A percentile compares a stretch with the other conserved stretches of the same genome.
These are phyloP conservation scores for Mortierella hygrophila DNA, from an alignment of 192 early-diverging fungal genomes.

Conservation along the genomic window DNA sequence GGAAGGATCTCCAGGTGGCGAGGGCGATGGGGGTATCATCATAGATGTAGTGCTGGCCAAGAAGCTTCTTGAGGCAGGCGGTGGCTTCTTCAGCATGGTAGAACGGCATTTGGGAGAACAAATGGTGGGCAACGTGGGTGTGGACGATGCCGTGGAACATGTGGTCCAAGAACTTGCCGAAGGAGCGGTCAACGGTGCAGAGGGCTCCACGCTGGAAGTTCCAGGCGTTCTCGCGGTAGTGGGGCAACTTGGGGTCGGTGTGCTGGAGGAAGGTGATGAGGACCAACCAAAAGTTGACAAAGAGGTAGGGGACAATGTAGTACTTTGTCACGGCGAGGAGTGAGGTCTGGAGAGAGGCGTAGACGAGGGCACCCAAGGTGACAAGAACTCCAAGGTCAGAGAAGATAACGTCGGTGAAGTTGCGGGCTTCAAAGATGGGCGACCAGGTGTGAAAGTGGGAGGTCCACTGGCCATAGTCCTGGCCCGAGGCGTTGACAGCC, in stretches of 20 bases:
- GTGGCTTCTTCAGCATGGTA: constrained; percentile 95
- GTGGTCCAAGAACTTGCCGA: constrained; percentile 86
- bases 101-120: constrained; percentile 98
- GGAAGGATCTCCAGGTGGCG: constrained; percentile 77
- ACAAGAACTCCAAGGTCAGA: constrained; percentile 83
- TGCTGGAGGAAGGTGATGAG: constrained; percentile 96
- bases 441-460: constrained; percentile 91
- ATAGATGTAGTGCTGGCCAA: constrained; percentile 85
- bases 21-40: constrained; percentile 79
- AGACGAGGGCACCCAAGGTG: constrained; percentile 65
- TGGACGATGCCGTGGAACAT: constrained; percentile 88
- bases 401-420: constrained; percentile 75
- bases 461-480: constrained; percentile 77
- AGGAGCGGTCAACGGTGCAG: constrained; percentile 90
- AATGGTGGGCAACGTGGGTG: constrained; percentile 95
- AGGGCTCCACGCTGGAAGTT: constrained; percentile 94
- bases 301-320: constrained; percentile 93
- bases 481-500: constrained; percentile 82
- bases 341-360: constrained; percentile 66
- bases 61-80: constrained; percentile 77
- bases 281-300: constrained; percentile 97
- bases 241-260: constrained; percentile 89
- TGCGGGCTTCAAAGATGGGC: constrained; percentile 83
- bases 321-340: constrained; percentile 76
- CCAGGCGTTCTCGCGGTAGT: constrained; percentile 88